Percentiles rank a stretch among this genome's conserved stretches.
Evolutionary conservation across 352 stramenopile species (phyloP).

Genomic region (Pythium folliculosum): DNA sequence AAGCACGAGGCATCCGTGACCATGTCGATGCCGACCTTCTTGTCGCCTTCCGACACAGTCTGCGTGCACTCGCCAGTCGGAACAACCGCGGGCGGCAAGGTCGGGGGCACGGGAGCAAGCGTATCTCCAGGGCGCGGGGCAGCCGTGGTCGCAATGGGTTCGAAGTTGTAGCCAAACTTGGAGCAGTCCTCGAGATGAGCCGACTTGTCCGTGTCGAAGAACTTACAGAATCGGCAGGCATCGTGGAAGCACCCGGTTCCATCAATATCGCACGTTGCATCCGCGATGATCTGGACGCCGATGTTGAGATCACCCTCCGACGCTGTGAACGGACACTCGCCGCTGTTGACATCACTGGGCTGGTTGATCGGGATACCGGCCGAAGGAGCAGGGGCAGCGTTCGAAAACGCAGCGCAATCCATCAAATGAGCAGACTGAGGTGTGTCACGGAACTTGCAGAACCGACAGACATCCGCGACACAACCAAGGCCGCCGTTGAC

Average conservation of each 20-base stretch:
- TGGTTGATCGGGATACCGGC: not conserved
- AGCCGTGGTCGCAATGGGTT: slow-evolving; percentile 6
- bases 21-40: slow-evolving; percentile 20
- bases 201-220: slow-evolving; percentile 21
- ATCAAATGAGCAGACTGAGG: slow-evolving; percentile 17
- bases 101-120: not conserved
- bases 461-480: slow-evolving; percentile 22
- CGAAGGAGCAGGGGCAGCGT: not conserved
- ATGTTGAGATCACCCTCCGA: slow-evolving; percentile 27
- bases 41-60: slow-evolving; percentile 15
- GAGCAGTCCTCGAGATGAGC: slow-evolving; percentile 23
- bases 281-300: slow-evolving; percentile 25
- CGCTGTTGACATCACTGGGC: not conserved
- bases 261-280: slow-evolving; percentile 25
- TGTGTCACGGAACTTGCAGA: slow-evolving; percentile 29
- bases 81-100: not conserved
- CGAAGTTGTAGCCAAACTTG: slow-evolving; percentile 14
- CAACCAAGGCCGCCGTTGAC: slow-evolving; percentile 20
- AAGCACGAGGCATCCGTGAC: slow-evolving; percentile 23
- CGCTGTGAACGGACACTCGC: slow-evolving; percentile 18
- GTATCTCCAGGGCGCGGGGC: not conserved
- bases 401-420: slow-evolving; percentile 4
- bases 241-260: slow-evolving; percentile 27
- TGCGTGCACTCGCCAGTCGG: not conserved
- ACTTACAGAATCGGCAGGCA: slow-evolving; percentile 23